A percentile compares a stretch with the other conserved stretches of the same genome.
Conservation (phyloP, 305 asterid species). For the Petunia hybrid region DNA sequence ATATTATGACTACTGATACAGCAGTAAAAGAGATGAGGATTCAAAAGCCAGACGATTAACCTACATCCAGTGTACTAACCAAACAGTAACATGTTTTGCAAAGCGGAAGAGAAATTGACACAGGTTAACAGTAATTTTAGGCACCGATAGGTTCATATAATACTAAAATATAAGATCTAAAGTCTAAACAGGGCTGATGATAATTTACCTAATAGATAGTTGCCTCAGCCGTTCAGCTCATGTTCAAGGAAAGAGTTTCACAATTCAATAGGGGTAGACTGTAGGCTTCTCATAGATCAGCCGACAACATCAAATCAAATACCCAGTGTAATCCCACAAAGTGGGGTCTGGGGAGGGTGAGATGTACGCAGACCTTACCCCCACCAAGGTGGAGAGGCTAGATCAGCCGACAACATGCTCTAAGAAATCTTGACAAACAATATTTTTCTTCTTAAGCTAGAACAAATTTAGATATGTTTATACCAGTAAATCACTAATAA, state of each 20-base stretch:
- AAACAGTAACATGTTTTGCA: neutral
- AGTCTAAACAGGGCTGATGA: neutral
- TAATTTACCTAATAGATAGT: neutral
- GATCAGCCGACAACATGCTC: neutral
- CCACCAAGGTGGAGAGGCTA: no score
- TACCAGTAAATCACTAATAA: neutral
- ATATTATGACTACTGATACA: neutral
- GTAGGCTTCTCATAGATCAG: neutral
- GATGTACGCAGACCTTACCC: no score
- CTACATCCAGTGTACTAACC: neutral
- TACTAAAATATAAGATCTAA: conserved; percentile 14
- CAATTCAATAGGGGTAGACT: neutral
- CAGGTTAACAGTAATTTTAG: neutral
- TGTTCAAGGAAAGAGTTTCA: neutral
- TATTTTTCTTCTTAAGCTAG: neutral
- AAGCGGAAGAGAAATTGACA: neutral
- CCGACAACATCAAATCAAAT: no score
- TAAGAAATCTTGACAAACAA: neutral
- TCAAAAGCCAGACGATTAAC: neutral
- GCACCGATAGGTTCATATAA: neutral
- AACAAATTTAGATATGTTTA: neutral
- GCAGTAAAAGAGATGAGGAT: neutral
- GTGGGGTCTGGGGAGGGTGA: no score
- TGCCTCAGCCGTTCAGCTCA: neutral
- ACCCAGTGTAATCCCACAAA: no score